Evolutionary conservation across 139 green algal species (phyloP), one percentile per base, ranked within the genome.

Genomic region (Chara braunii): DNA sequence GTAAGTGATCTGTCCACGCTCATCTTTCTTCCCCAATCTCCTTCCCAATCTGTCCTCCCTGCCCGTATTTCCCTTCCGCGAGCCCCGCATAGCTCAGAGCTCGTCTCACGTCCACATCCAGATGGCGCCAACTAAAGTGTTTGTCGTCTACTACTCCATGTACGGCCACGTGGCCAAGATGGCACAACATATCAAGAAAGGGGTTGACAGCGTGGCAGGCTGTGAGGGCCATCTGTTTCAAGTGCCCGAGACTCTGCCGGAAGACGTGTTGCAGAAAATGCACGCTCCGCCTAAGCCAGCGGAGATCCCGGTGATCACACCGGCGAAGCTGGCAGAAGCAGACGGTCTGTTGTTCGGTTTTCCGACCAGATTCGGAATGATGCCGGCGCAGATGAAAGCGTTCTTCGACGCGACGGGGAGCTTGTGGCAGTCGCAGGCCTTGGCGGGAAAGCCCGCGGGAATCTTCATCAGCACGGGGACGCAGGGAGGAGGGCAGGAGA

Each of bases 341-440:
- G 86, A 94, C 72, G 87, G 72, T 30, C 80, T 92, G 43, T 37
- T 90, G 1, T 91, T 93, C 24, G 87, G 84, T 44, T 85, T 89
- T 54, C 87, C 87, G 7, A 94, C 86, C 2, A 72, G 85, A 29
- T 89, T 87, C 73, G 84, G 84, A 35, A 83, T 83, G 80, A 87
- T 89, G 80, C 52, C 69, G 28, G 71, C 78, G 11, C 84, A 89
- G 72, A 84, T 89, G 70, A 85, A 84, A 80, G 52, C 80, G 23
- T 86, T 94, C 71, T 82, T 87, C 37, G 87, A 94, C 51, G 56
- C 77, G 24, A 92, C 85, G 1, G 87, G 87, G 23, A 31, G 57
- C 3, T 83, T 83, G 31, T 90, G 84, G 86, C 37, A 72, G 55
- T 74, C 60, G 40, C 24, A 75, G 5, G 60, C 71, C 3, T 72